Evolutionary conservation across 2,329 filamentous ascomycete species (phyloP).

Genomic region (Lithohypha guttulata): DNA sequence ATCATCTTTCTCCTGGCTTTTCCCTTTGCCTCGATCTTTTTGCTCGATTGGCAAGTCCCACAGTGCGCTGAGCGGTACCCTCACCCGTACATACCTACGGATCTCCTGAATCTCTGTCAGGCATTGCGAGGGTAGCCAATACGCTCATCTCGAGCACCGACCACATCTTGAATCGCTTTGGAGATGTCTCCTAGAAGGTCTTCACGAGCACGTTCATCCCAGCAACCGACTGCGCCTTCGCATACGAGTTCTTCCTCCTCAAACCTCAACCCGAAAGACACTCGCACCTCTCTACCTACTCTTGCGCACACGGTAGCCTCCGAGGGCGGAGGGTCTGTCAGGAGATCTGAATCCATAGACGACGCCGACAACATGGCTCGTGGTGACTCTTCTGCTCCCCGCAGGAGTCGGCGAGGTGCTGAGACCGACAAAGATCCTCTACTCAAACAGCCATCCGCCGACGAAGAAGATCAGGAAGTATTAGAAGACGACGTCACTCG

Average conservation of each 20-base stretch:
- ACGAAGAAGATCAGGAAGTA: constrained; percentile 51
- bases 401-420: constrained; percentile 62
- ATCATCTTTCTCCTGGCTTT: not conserved
- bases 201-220: constrained; percentile 73
- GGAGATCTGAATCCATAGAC: constrained; percentile 42
- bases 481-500: constrained; percentile 90
- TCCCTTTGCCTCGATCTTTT: not conserved
- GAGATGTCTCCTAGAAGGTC: constrained; percentile 69
- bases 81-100: not conserved
- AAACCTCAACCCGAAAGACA: constrained; percentile 48
- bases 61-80: not conserved
- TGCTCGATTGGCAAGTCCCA: too few species aligned
- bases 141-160: not conserved
- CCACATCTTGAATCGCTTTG: not conserved
- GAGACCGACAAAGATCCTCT: constrained; percentile 41
- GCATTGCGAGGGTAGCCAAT: not conserved
- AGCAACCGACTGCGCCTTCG: constrained; percentile 56
- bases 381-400: constrained; percentile 55
- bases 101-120: not conserved
- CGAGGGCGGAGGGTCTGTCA: constrained; percentile 61
- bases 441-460: constrained; percentile 35
- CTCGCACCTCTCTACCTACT: constrained; percentile 54
- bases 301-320: constrained; percentile 62
- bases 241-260: constrained; percentile 70
- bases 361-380: constrained; percentile 38